These are phyloP conservation scores for Daldinia eschscholtzii DNA, from an alignment of 2,329 filamentous ascomycete species.

Conservation along the genomic window DNA sequence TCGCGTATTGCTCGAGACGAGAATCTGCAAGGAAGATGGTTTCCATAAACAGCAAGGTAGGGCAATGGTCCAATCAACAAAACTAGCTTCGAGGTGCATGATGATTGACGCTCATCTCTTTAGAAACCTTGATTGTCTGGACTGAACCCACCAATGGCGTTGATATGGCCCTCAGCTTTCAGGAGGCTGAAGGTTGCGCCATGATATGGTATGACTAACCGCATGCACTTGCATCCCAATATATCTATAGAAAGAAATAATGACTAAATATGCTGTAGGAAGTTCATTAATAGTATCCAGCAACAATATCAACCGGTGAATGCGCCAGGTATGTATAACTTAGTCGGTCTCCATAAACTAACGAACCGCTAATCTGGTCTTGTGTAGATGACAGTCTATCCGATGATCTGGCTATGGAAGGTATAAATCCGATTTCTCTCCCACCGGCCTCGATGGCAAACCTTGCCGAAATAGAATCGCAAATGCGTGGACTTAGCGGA, in stretches of 20 bases:
- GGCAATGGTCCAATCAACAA: slow-evolving; percentile 45
- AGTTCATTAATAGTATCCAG: slow-evolving; percentile 90
- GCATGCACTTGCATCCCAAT: slow-evolving; percentile 7
- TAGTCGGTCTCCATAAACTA: neutral
- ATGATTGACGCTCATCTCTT: slow-evolving; percentile 29
- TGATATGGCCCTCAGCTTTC: slow-evolving; percentile 98
- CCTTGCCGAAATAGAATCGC: slow-evolving; percentile 84
- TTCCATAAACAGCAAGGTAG: slow-evolving; percentile 98
- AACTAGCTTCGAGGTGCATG: slow-evolving; percentile 4
- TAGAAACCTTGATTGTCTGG: slow-evolving; percentile 98
- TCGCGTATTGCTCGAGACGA: slow-evolving; percentile 86
- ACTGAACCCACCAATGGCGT: slow-evolving; percentile 85
- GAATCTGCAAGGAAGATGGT: slow-evolving; percentile 91
- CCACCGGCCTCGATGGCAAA: slow-evolving; percentile 85
- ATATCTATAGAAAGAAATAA: slow-evolving; percentile 5
- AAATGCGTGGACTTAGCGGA: slow-evolving; percentile 82
- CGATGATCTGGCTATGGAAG: slow-evolving; percentile 85
- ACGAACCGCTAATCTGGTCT: slow-evolving; percentile 46
- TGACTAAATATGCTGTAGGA: slow-evolving; percentile 67
- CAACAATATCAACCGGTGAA: slow-evolving; percentile 74
- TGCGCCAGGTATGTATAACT: slow-evolving; percentile 72
- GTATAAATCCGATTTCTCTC: slow-evolving; percentile 76
- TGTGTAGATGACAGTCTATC: slow-evolving; percentile 83
- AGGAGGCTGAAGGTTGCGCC: slow-evolving; percentile 94
- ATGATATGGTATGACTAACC: slow-evolving; percentile 80